These are phyloP conservation scores for Cercospora nicotianae DNA, from an alignment of 2,329 filamentous ascomycete species.

Conservation along the genomic window DNA sequence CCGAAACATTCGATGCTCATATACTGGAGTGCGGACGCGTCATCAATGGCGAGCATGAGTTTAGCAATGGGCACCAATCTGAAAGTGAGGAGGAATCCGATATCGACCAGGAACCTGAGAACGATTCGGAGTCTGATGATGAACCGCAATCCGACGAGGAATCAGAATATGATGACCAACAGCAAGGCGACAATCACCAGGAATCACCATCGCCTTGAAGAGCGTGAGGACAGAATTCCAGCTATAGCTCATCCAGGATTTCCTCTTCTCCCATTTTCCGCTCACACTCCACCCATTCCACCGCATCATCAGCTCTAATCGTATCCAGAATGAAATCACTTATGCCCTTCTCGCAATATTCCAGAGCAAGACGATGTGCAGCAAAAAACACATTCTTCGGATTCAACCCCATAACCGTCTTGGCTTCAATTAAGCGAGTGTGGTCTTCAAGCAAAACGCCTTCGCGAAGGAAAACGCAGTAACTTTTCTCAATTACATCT, in stretches of 20 bases:
- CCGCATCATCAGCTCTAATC: not conserved
- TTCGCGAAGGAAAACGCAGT: not conserved
- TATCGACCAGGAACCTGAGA: no score
- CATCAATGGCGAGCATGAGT: no score
- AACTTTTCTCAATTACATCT: not conserved
- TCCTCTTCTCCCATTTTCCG: not conserved
- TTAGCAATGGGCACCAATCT: no score
- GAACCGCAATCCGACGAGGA: no score
- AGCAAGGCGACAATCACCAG: no score
- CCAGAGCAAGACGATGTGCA: not conserved
- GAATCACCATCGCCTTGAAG: no score
- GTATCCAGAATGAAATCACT: not conserved
- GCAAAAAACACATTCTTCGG: not conserved
- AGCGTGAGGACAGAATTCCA: not conserved
- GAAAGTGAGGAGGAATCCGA: no score
- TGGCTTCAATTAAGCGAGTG: not conserved
- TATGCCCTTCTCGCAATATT: not conserved
- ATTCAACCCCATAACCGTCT: not conserved
- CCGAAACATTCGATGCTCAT: no score
- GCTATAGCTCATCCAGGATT: not conserved
- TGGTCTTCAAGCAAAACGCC: not conserved
- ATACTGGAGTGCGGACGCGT: no score
- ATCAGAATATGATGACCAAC: no score
- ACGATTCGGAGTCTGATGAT: no score
- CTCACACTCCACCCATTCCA: not conserved